These are phyloP conservation scores for Peterozyma toletana DNA, from an alignment of 805 yeast species.

Conservation along the genomic window DNA sequence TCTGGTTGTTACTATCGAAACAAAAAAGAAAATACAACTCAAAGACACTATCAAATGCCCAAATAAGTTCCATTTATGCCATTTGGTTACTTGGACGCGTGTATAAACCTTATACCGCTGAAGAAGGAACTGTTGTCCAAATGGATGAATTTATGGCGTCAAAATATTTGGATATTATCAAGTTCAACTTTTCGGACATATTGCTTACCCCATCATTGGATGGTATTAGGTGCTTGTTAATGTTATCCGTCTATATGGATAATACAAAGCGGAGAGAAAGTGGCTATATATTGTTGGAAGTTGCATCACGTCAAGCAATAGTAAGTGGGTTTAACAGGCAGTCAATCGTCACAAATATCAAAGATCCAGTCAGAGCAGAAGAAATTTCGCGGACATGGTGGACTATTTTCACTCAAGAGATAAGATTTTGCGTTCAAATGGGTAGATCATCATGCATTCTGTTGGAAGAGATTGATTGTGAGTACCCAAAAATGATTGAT, in stretches of 20 bases:
- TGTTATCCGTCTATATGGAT: slow-evolving; percentile 15
- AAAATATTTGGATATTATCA: slow-evolving; percentile 11
- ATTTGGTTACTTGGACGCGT: slow-evolving; percentile 12
- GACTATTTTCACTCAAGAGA: slow-evolving; percentile 6
- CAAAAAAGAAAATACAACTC: background rate
- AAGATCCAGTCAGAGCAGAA: slow-evolving; percentile 1
- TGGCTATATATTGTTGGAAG: slow-evolving; percentile 14
- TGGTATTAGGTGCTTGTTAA: slow-evolving; percentile 14
- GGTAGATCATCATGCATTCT: slow-evolving; percentile 8
- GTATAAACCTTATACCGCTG: background rate
- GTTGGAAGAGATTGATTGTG: slow-evolving; percentile 7
- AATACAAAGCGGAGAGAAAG: slow-evolving; percentile 12
- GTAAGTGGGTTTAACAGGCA: slow-evolving; percentile 12
- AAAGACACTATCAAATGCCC: slow-evolving; percentile 3
- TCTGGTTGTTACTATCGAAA: slow-evolving; percentile 2
- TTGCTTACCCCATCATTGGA: slow-evolving; percentile 14
- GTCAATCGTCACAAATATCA: slow-evolving; percentile 3
- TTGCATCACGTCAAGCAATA: slow-evolving; percentile 13
- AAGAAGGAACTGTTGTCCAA: slow-evolving; percentile 1
- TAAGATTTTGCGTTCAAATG: slow-evolving; percentile 7
- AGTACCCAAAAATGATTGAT: slow-evolving; percentile 2
- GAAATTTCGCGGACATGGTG: slow-evolving; percentile 7
- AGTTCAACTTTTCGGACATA: slow-evolving; percentile 13
- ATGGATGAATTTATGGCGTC: slow-evolving; percentile 4
- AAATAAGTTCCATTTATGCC: slow-evolving; percentile 14